Evolutionary conservation across 169 alveolate species (phyloP).

Genomic region (Cryptosporidium sp.): DNA sequence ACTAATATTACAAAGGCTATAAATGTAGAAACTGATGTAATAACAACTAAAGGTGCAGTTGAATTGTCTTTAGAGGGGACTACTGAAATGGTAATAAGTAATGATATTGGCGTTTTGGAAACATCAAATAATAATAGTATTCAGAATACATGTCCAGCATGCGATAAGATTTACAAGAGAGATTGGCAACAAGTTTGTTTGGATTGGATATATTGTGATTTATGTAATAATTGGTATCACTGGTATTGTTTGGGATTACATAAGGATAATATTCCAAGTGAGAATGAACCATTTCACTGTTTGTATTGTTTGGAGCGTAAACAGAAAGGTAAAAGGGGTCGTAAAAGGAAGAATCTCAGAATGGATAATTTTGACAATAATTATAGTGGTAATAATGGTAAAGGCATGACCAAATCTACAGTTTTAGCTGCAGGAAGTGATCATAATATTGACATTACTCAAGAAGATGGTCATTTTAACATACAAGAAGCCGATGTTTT

Average conservation of each 20-base stretch:
- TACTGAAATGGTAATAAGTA: background rate
- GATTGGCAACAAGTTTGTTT: slow-evolving; percentile 29
- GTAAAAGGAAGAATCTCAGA: slow-evolving; percentile 1
- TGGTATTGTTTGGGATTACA: slow-evolving; percentile 62
- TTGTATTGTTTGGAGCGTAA: slow-evolving; percentile 8
- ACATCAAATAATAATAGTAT: background rate
- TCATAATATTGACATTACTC: background rate
- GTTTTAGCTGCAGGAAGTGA: too few relatives aligned
- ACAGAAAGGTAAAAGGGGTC: background rate
- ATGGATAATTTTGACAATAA: background rate
- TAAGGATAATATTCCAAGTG: slow-evolving; percentile 37
- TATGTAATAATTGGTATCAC: slow-evolving; percentile 69
- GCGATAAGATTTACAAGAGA: slow-evolving; percentile 51
- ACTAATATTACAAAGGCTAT: background rate
- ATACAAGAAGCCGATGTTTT: background rate
- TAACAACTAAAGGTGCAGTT: background rate
- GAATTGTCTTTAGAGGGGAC: background rate
- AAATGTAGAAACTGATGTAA: background rate
- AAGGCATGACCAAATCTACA: background rate
- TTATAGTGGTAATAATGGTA: background rate
- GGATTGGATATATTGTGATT: slow-evolving; percentile 73
- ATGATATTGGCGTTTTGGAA: background rate
- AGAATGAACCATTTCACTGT: slow-evolving; percentile 55
- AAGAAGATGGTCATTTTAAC: background rate
- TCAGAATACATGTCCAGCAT: slow-evolving; percentile 35